Evolutionary conservation across 306 rosid genomes (phyloP), one percentile per base, ranked within the genome.

Genomic region (Lablab purpureus): DNA sequence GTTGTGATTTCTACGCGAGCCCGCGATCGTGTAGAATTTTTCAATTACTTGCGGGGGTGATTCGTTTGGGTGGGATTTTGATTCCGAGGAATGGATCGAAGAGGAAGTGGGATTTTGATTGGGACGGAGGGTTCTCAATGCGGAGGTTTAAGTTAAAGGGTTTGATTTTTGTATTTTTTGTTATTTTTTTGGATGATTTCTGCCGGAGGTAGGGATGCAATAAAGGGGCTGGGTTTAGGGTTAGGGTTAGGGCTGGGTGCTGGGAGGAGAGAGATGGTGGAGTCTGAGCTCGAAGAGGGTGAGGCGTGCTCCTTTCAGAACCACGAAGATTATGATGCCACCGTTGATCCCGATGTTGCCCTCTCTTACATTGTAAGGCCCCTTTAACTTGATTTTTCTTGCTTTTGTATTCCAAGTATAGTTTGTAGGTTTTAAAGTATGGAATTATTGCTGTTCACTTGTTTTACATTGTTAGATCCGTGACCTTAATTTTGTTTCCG

Each of bases 281-380:
- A 92, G 84, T 82, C 89, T 52, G 99, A 95, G 90, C 99, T 90
- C 80, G 99, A 95, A 90, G 98, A 93, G 82, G 99, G 99, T 75
- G 99, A 95, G 77, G 97, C 99, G 1, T 91, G 87, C 81, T 93
- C 91, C 55, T 87, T 77, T 73, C 97, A 90, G 54, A 88, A 91
- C 89, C 83, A 86, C 59, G 90, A 84, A 64, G 97, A 84, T 81
- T 87, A 73, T 60, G 97, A 91, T 62, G 76, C 94, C 25, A 84
- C 85, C 75, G 83, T 93, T 81, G 98, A 95, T 80, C 98, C 98
- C 10, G 97, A 95, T 80, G 87, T 90, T 78, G 87, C 85, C 75
- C 87, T 90, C 81, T 88, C 98, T 79, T 95, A 95, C 91, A 85
- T 95, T 90, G 99, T 95, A 89, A 91, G 97, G 74, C 11, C 6